Evolutionary conservation across 2,329 filamentous ascomycete species (phyloP).

Genomic region (Colletotrichum sp.): DNA sequence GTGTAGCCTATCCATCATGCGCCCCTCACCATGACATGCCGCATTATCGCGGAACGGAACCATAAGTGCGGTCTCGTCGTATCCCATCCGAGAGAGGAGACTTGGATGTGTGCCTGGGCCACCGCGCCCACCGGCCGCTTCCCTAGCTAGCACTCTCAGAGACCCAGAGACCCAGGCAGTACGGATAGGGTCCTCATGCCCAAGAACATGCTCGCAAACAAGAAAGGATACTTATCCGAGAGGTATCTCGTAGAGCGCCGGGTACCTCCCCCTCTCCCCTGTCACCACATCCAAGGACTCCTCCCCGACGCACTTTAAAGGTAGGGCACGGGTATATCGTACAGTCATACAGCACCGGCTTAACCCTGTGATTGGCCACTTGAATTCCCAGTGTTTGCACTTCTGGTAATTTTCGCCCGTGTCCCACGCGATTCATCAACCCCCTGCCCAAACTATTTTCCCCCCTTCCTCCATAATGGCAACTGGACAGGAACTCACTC

Average conservation of each 20-base stretch:
- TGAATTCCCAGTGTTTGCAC: not conserved
- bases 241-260: not conserved
- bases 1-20: not conserved
- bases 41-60: not conserved
- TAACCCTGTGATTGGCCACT: conserved; percentile 1
- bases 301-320: not conserved
- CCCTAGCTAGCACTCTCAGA: not conserved
- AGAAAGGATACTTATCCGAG: not conserved
- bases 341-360: conserved; percentile 1
- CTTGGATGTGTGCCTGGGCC: not conserved
- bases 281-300: not conserved
- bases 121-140: not conserved
- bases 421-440: not conserved
- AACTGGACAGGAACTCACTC: not conserved
- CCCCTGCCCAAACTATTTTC: not conserved
- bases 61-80: conserved; percentile 1
- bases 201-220: not conserved
- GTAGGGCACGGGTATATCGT: not conserved
- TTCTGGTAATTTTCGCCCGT: conserved; percentile 16
- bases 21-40: not conserved
- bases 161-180: not conserved
- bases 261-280: not conserved
- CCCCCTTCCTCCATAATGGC: not conserved
- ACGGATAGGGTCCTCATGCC: not conserved
- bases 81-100: not conserved